Conservation (phyloP, 768 basidiomycete genomes). For the Rubroboletus pulcherrimus region DNA sequence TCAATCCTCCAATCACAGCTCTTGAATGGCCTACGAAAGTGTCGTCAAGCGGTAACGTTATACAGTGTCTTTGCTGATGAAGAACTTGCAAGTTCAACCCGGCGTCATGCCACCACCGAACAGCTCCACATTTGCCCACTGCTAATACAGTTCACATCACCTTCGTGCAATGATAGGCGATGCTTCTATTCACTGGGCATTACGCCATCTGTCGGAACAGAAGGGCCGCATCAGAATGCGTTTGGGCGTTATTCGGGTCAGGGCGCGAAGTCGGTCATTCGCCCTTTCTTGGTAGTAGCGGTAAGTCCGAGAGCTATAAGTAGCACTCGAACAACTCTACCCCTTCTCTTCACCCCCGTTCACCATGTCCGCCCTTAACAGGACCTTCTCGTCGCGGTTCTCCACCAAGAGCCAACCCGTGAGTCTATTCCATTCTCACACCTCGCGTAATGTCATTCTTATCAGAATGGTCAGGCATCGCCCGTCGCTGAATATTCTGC, state of each 20-base stretch:
- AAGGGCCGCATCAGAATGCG: conserved; percentile 2
- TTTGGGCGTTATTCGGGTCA: conserved; percentile 21
- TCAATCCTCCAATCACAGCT: too few relatives aligned
- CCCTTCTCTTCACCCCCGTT: conserved; percentile 3
- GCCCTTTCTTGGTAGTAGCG: conserved; percentile 17
- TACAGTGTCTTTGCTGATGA: too few relatives aligned
- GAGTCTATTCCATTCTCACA: not conserved
- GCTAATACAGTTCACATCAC: too few relatives aligned
- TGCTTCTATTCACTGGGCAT: not conserved
- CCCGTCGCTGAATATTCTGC: conserved; percentile 11
- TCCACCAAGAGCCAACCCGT: conserved; percentile 27
- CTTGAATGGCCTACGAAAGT: too few relatives aligned
- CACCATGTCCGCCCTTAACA: conserved; percentile 28
- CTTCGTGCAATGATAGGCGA: not conserved
- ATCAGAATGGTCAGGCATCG: conserved; percentile 10
- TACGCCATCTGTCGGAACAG: not conserved
- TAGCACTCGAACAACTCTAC: conserved; percentile 1
- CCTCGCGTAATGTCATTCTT: not conserved
- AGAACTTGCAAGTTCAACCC: not conserved
- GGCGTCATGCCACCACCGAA: not conserved
- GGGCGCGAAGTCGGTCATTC: conserved; percentile 6
- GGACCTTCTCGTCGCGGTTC: conserved; percentile 30
- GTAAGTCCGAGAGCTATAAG: conserved; percentile 23
- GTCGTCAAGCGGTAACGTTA: too few relatives aligned
- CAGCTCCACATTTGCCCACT: not conserved